Conservation (phyloP, 2,329 filamentous ascomycete genomes). For the Colletotrichum higginsianum region DNA sequence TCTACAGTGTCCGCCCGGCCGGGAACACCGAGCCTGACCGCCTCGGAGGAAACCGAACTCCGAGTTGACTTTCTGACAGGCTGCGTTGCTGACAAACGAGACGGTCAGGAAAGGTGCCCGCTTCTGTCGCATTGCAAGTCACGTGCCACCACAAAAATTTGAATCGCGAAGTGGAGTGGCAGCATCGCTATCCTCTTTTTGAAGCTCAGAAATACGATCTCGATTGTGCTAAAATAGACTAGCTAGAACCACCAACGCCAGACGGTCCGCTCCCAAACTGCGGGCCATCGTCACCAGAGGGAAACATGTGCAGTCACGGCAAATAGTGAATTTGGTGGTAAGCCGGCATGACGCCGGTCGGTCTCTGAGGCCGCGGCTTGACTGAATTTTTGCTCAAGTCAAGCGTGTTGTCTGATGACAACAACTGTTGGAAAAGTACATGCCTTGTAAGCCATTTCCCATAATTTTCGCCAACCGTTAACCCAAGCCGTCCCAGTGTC, state of each 20-base stretch:
- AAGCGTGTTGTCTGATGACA: conserved; percentile 64
- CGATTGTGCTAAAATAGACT: conserved; percentile 32
- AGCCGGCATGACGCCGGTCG: conserved; percentile 80
- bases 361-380: conserved; percentile 80
- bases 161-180: background rate
- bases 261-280: background rate
- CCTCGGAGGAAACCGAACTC: conserved; percentile 34
- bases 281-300: conserved; percentile 3
- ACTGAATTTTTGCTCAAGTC: conserved; percentile 66
- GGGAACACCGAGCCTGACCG: conserved; percentile 36
- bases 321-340: conserved; percentile 52
- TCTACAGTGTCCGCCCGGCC: conserved; percentile 18
- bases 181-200: too few species aligned
- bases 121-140: background rate
- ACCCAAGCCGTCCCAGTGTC: conserved; percentile 43
- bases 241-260: conserved; percentile 31
- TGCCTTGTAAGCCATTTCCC: conserved; percentile 54
- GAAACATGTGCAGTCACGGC: conserved; percentile 52
- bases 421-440: conserved; percentile 58
- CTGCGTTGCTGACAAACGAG: background rate
- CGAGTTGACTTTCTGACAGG: conserved; percentile 4
- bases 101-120: background rate
- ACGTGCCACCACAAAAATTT: background rate
- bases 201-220: conserved; percentile 7
- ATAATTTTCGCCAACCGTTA: conserved; percentile 52